Base-by-base conservation (phyloP, 2,329 filamentous ascomycete species). In the Cryphonectria japonica region DNA sequence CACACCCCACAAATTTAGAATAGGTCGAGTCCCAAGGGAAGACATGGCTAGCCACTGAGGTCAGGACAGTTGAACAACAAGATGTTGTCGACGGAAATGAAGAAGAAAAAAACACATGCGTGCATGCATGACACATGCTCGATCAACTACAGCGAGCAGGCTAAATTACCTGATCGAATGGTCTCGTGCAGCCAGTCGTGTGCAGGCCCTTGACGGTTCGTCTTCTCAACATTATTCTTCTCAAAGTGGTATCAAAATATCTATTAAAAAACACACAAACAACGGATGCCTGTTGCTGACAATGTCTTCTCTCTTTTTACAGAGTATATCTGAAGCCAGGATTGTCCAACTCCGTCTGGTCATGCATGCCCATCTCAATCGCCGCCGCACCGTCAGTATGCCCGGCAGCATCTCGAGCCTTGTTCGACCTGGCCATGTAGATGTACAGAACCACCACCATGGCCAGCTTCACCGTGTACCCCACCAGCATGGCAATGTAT, bases 401-500 rank as follows among this genome's bases (percentile, higher is more conserved):
- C 0, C 78, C 78, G 2, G 71, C 74, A n/a, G 77, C 77, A 66
- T 79, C 78, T 29, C 78, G 73, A n/a, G 75, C 73, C 62, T 74
- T 75, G 73, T 79, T 79, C 34, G 69, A 71, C 16, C 74, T 73
- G 68, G 71, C 77, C 78, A 79, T 79, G 73, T 78, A 78, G 32
- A 75, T 46, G 70, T 78, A 79, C 46, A 79, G 69, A 13, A 75
- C 72, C 13, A 78, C 62, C 59, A 79, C 72, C 63, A 73, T 66
- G 26, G 75, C 32, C 19, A 79, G 75, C 68, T 79, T 79, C 4
- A 78, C 73, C 0, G 72, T 67, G 70, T 79, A 79, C 11, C 78
- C 77, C 4, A 78, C 75, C 13, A 79, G 69, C 78, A 79, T 79
- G 46, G 78, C 78, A 39, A 79, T 74, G 70, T 79, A 79, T 4